phyloP scores from a whole-genome alignment of 2,329 filamentous ascomycete genomes.

The Aspergillus hortae region DNA sequence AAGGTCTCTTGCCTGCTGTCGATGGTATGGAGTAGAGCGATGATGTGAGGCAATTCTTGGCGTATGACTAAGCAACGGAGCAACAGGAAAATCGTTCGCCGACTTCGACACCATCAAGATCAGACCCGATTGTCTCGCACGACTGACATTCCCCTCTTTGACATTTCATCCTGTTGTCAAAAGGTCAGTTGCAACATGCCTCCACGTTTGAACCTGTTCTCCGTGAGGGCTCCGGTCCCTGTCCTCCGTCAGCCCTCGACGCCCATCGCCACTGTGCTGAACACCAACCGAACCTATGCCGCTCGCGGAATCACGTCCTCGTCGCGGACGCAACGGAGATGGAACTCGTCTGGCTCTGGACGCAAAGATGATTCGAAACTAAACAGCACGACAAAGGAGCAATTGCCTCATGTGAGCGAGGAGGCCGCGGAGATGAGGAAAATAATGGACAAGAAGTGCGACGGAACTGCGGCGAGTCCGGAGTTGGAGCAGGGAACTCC shows the following conservation, averaged over 20 bases:
- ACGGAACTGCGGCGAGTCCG: slow-evolving; percentile 46
- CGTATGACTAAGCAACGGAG: slow-evolving; percentile 18
- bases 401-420: slow-evolving; percentile 59
- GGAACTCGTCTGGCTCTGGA: slow-evolving; percentile 33
- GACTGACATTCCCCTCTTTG: not conserved
- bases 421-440: slow-evolving; percentile 60
- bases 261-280: slow-evolving; percentile 21
- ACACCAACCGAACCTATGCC: slow-evolving; percentile 6
- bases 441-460: slow-evolving; percentile 49
- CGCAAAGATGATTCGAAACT: slow-evolving; percentile 24
- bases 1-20: no score
- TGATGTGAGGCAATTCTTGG: slow-evolving; percentile 6
- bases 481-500: slow-evolving; percentile 65
- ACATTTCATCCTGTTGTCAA: slow-evolving; percentile 8
- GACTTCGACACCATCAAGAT: not conserved
- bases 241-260: slow-evolving; percentile 29
- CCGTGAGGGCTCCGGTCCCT: slow-evolving; percentile 29
- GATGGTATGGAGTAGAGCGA: no score
- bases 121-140: not conserved
- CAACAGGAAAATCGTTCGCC: slow-evolving; percentile 25
- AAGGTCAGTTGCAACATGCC: slow-evolving; percentile 45
- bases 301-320: slow-evolving; percentile 11
- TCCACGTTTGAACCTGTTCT: slow-evolving; percentile 51
- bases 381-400: slow-evolving; percentile 50
- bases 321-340: slow-evolving; percentile 24